Evolutionary conservation across 2,329 filamentous ascomycete genomes (phyloP).

Genomic region (Metarhizium robertsii): DNA sequence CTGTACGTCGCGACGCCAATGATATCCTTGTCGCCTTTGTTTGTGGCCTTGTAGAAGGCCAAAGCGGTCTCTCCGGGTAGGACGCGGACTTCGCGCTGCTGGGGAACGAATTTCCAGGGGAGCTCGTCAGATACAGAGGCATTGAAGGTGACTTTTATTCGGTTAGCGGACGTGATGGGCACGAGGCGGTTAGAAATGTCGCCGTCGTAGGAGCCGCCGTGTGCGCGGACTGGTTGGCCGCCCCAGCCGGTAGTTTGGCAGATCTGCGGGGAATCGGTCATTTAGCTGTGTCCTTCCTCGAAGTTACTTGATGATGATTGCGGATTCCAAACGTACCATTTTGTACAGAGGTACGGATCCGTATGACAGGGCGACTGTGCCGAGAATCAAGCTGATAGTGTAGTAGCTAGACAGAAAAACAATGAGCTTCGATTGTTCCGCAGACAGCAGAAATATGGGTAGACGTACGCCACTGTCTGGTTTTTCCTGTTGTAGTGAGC

Average conservation of each 20-base stretch:
- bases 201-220: slow-evolving; percentile 41
- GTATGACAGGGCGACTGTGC: slow-evolving; percentile 71
- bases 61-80: slow-evolving; percentile 93
- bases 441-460: neutral
- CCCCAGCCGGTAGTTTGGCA: slow-evolving; percentile 86
- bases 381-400: slow-evolving; percentile 65
- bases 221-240: slow-evolving; percentile 81
- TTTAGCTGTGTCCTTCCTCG: neutral
- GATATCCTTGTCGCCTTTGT: slow-evolving; percentile 82
- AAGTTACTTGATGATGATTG: neutral
- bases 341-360: slow-evolving; percentile 82
- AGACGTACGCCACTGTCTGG: slow-evolving; percentile 40
- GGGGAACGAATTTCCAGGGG: slow-evolving; percentile 94
- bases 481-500: slow-evolving; percentile 60
- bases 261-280: slow-evolving; percentile 35
- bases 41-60: slow-evolving; percentile 96
- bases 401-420: slow-evolving; percentile 48
- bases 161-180: slow-evolving; percentile 70
- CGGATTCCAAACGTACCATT: slow-evolving; percentile 48
- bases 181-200: slow-evolving; percentile 70
- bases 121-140: slow-evolving; percentile 90
- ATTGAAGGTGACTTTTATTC: slow-evolving; percentile 92
- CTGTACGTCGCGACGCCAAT: slow-evolving; percentile 98
- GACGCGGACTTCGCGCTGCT: slow-evolving; percentile 93
- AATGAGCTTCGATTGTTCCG: neutral